These are phyloP conservation scores for Lentinula boryana DNA, from an alignment of 768 basidiomycete species.

Conservation along the genomic window DNA sequence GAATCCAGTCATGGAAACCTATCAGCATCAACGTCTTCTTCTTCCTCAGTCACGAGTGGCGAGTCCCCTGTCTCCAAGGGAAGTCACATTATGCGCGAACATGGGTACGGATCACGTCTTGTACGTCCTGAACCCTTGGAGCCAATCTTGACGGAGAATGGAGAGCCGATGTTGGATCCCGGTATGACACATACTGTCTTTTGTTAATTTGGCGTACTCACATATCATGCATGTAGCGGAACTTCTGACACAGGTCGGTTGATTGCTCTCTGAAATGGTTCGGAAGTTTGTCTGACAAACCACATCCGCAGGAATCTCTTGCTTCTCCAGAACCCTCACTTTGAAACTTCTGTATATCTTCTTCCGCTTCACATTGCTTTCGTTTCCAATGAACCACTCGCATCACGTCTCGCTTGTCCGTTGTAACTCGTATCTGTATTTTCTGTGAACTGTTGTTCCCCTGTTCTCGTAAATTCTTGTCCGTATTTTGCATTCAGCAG, in stretches of 20 bases:
- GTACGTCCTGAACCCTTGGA: constrained; percentile 40
- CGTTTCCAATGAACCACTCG: not conserved
- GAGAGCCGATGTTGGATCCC: constrained; percentile 63
- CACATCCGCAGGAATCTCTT: constrained; percentile 1
- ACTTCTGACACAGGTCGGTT: constrained; percentile 54
- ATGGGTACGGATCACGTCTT: constrained; percentile 24
- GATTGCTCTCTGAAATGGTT: constrained; percentile 3
- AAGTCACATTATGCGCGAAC: not conserved
- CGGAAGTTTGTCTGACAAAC: not conserved
- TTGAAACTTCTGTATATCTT: not conserved
- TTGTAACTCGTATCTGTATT: not conserved
- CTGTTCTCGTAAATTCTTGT: not conserved
- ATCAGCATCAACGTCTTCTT: not conserved
- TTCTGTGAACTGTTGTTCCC: too few species aligned
- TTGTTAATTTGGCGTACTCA: not conserved
- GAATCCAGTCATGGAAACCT: not conserved
- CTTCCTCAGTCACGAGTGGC: not conserved
- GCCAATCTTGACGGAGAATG: constrained; percentile 57
- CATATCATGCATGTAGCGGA: constrained; percentile 34
- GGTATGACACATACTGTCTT: constrained; percentile 28
- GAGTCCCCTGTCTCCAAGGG: not conserved
- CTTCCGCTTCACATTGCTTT: not conserved
- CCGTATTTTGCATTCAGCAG: too few species aligned
- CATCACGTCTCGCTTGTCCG: not conserved
- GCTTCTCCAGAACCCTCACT: constrained; percentile 3